A percentile compares a stretch with the other conserved stretches of the same genome.
Evolutionary conservation across 1,284 basidiomycete species (phyloP).

Genomic region (Sanguinoderma infundibulare): DNA sequence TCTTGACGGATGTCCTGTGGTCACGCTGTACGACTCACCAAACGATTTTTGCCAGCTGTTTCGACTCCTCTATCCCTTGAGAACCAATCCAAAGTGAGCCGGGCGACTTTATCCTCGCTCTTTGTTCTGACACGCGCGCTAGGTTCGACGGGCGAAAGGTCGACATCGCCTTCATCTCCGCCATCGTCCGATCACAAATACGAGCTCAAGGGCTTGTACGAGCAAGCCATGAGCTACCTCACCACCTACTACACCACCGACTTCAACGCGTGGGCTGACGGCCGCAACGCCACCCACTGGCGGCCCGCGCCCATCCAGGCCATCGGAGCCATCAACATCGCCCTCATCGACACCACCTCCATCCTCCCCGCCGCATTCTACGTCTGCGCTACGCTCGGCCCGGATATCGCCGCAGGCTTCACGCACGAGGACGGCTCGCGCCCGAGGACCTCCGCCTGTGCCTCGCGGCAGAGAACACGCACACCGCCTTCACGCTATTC

Average conservation of each 20-base stretch:
- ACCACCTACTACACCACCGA: conserved; percentile 7
- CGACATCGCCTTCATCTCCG: conserved; percentile 12
- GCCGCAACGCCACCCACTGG: conserved; percentile 3
- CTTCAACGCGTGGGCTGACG: conserved; percentile 10
- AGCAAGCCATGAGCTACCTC: conserved; percentile 7
- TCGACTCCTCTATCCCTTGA: conserved; percentile 5
- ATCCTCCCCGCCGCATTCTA: conserved; percentile 18
- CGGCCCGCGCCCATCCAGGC: conserved; percentile 11
- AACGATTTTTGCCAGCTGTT: conserved; percentile 14
- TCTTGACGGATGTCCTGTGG: conserved; percentile 23
- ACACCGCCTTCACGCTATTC: conserved; percentile 2
- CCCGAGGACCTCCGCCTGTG: conserved; percentile 7
- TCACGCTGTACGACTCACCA: conserved; percentile 21
- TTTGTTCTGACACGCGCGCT: neutral
- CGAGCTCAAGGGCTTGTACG: conserved; percentile 11
- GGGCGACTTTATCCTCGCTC: neutral
- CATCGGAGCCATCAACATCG: conserved; percentile 14
- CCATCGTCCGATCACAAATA: conserved; percentile 22
- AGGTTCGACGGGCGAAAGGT: neutral
- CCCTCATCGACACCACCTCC: conserved; percentile 7
- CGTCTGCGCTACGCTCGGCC: conserved; percentile 11
- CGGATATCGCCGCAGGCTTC: conserved; percentile 9
- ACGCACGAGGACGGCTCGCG: conserved; percentile 7
- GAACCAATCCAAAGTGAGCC: conserved; percentile 1
- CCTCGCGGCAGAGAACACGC: conserved; percentile 6